These are phyloP conservation scores for Syzygium grande DNA, from an alignment of 345 rosid species.

Conservation along the genomic window DNA sequence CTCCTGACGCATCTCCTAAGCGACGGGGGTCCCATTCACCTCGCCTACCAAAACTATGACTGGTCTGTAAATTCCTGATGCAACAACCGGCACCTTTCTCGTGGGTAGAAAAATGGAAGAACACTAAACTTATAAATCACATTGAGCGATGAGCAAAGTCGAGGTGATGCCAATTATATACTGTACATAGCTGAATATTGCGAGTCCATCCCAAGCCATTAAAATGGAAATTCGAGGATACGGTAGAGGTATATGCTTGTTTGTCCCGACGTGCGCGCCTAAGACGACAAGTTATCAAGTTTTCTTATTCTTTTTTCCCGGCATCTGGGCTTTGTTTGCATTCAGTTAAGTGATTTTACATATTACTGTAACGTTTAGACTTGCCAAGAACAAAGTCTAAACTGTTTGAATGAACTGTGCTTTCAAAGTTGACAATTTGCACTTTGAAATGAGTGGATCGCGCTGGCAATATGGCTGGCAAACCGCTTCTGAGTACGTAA, in stretches of 20 bases:
- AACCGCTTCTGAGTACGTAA: not conserved
- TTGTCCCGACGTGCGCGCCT: not conserved
- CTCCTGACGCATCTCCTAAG: constrained; percentile 62
- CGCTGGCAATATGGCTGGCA: not conserved
- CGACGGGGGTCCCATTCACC: constrained; percentile 55
- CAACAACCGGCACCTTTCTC: not conserved
- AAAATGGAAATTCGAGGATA: not conserved
- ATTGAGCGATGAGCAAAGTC: not conserved
- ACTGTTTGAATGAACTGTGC: not conserved
- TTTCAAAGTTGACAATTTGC: not conserved
- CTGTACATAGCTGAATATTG: not conserved
- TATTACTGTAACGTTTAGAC: not conserved
- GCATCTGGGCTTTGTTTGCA: not conserved
- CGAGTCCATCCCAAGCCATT: not conserved
- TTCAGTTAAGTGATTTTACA: not conserved
- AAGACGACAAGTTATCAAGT: not conserved
- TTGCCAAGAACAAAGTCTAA: not conserved
- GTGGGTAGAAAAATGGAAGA: not conserved
- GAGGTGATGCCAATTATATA: not conserved
- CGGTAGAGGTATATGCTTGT: not conserved
- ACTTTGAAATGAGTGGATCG: not conserved
- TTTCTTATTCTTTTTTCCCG: not conserved
- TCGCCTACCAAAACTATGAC: constrained; percentile 65
- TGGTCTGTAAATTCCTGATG: constrained; percentile 64
- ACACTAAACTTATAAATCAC: not conserved